Conservation (phyloP, 208 protist species). For the Herpetomonas samuelpessoai region DNA sequence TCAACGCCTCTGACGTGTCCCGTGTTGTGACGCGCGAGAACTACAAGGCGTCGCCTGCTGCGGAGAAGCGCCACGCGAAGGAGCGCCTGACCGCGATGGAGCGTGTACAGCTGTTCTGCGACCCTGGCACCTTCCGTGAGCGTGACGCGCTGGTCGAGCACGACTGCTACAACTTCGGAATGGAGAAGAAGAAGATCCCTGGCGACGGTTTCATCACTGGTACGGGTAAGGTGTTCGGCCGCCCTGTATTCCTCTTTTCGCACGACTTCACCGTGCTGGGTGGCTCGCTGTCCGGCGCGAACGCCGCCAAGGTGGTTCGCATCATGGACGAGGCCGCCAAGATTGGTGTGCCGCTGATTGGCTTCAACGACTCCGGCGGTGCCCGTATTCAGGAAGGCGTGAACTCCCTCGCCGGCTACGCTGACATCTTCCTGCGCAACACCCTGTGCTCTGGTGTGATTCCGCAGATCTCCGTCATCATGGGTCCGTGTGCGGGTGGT, state of each 20-base stretch:
- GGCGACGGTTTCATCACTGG: conserved; percentile 95
- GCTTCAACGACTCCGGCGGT: conserved; percentile 96
- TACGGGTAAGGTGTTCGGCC: conserved; percentile 91
- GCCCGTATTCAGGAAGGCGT: conserved; percentile 97
- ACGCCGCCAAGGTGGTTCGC: conserved; percentile 96
- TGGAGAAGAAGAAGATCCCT: conserved; percentile 81
- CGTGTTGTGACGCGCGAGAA: conserved; percentile 29
- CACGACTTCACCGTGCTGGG: conserved; percentile 97
- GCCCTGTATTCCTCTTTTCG: conserved; percentile 93
- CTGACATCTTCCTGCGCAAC: conserved; percentile 95
- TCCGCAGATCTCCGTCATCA: conserved; percentile 96
- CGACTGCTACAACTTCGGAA: conserved; percentile 92
- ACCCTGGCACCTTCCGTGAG: conserved; percentile 92
- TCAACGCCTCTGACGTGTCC: conserved; percentile 12
- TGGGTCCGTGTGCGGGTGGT: conserved; percentile 95
- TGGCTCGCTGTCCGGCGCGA: conserved; percentile 90
- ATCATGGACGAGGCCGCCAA: conserved; percentile 95
- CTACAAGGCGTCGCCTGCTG: conserved; percentile 29
- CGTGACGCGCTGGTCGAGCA: conserved; percentile 92
- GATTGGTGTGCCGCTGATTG: conserved; percentile 95
- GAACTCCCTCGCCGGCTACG: conserved; percentile 94
- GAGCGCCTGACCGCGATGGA: conserved; percentile 95
- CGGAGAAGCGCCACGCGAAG: conserved; percentile 82
- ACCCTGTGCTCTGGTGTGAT: conserved; percentile 93
- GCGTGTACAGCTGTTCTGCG: conserved; percentile 92